Percentiles rank a stretch among this genome's conserved stretches.
Evolutionary conservation across 164 flowering plant species (phyloP).

Genomic region (Magnolia changhungtana): DNA sequence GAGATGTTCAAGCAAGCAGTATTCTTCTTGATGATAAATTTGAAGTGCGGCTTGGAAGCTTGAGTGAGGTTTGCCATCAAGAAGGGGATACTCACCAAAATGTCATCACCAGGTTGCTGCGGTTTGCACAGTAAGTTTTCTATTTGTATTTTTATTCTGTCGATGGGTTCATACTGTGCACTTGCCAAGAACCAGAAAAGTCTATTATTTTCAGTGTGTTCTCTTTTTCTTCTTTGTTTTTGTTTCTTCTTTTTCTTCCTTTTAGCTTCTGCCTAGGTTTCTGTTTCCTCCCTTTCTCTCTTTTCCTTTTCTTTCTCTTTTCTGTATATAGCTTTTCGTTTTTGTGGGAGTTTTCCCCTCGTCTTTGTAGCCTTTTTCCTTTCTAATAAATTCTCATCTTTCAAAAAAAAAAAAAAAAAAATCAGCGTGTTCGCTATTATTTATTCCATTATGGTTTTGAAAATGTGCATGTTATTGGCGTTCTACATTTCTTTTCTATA

Average conservation of each 20-base stretch:
- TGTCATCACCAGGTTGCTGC: constrained; percentile 65
- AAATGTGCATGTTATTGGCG: neutral
- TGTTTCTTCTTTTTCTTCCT: too few species aligned
- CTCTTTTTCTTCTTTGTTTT: too few species aligned
- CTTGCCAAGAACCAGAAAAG: neutral
- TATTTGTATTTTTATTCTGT: neutral
- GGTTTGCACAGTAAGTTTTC: constrained; percentile 81
- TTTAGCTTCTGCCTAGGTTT: too few species aligned
- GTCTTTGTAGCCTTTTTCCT: too few species aligned
- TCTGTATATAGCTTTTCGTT: too few species aligned
- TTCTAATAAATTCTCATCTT: too few species aligned
- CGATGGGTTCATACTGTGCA: neutral
- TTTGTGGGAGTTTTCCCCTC: too few species aligned
- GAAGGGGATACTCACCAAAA: constrained; percentile 77
- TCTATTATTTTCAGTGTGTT: neutral
- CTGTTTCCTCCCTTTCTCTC: too few species aligned
- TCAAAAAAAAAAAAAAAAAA: too few species aligned
- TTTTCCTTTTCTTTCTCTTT: too few species aligned
- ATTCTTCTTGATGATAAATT: constrained; percentile 96
- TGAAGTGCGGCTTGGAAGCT: constrained; percentile 95
- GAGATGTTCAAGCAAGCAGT: constrained; percentile 99
- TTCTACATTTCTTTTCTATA: too few species aligned
- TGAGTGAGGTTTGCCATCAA: constrained; percentile 76
- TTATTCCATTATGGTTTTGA: neutral
- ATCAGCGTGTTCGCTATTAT: neutral